phyloP scores from a whole-genome alignment of 2,329 filamentous ascomycete species.

The Colletotrichum sojae region DNA sequence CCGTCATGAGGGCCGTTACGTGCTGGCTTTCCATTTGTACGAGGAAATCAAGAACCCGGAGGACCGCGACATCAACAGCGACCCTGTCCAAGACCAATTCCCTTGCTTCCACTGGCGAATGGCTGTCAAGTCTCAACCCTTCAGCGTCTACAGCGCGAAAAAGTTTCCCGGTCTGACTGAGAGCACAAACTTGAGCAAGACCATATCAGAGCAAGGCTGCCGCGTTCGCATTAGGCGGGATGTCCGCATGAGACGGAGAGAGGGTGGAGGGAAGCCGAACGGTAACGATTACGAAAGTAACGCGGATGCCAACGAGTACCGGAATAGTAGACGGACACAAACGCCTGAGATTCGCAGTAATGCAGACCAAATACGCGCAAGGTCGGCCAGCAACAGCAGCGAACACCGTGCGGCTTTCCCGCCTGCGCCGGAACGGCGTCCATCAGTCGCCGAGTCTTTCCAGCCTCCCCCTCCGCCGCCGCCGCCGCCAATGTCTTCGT shows the following conservation, averaged over 20 bases:
- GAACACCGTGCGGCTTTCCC: constrained; percentile 61
- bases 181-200: constrained; percentile 89
- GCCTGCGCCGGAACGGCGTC: constrained; percentile 57
- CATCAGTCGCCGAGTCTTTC: constrained; percentile 64
- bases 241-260: constrained; percentile 89
- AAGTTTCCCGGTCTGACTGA: constrained; percentile 96
- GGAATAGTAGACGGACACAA: constrained; percentile 50
- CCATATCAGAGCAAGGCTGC: constrained; percentile 96
- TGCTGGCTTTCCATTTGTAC: constrained; percentile 92
- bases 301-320: constrained; percentile 73
- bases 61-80: constrained; percentile 76
- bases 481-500: constrained; percentile 48
- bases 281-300: constrained; percentile 68
- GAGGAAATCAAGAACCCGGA: constrained; percentile 91
- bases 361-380: constrained; percentile 56
- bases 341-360: constrained; percentile 43
- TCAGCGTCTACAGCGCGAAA: constrained; percentile 95
- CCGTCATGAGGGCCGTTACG: constrained; percentile 93
- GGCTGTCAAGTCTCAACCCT: constrained; percentile 89
- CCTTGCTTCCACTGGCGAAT: constrained; percentile 85
- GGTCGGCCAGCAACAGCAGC: constrained; percentile 74
- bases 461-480: constrained; percentile 53
- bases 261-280: constrained; percentile 70
- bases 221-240: constrained; percentile 96
- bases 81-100: constrained; percentile 56